These are phyloP conservation scores for Acorus calamus DNA, from an alignment of 106 monocot species.

Conservation along the genomic window DNA sequence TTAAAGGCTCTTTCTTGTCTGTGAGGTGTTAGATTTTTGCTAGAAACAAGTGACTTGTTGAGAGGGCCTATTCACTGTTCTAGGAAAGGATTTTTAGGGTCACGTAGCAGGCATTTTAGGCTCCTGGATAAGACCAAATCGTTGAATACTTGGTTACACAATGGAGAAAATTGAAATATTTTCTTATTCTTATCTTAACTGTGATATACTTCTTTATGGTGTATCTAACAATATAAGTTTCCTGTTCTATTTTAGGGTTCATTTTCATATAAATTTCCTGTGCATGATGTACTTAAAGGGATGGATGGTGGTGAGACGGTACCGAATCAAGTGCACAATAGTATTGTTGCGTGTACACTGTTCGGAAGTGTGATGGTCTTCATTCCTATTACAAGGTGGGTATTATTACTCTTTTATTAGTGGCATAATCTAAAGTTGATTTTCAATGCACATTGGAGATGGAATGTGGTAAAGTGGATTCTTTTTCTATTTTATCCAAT, in stretches of 20 bases:
- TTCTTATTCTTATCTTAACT: not conserved
- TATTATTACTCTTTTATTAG: not conserved
- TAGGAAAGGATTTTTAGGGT: too few relatives aligned
- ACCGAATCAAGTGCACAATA: constrained; percentile 29
- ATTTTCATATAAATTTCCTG: constrained; percentile 47
- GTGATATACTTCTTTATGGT: too few relatives aligned
- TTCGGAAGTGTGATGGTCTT: constrained; percentile 72
- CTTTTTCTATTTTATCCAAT: not conserved
- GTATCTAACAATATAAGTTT: not conserved
- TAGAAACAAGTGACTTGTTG: too few relatives aligned
- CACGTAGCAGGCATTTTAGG: too few relatives aligned
- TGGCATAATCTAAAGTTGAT: not conserved
- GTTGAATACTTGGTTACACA: too few relatives aligned
- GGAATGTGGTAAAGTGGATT: too few relatives aligned
- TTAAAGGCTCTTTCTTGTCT: too few relatives aligned
- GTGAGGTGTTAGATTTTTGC: too few relatives aligned
- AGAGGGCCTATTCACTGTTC: too few relatives aligned
- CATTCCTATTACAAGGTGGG: constrained; percentile 74
- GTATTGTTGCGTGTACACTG: constrained; percentile 67
- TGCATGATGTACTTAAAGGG: constrained; percentile 36
- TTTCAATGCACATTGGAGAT: not conserved
- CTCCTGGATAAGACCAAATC: too few relatives aligned
- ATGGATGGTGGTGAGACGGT: constrained; percentile 20
- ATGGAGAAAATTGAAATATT: too few relatives aligned
- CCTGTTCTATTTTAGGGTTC: constrained; percentile 26